Evolutionary conservation across 2,329 filamentous ascomycete species (phyloP).

Genomic region (Fusarium coicis): DNA sequence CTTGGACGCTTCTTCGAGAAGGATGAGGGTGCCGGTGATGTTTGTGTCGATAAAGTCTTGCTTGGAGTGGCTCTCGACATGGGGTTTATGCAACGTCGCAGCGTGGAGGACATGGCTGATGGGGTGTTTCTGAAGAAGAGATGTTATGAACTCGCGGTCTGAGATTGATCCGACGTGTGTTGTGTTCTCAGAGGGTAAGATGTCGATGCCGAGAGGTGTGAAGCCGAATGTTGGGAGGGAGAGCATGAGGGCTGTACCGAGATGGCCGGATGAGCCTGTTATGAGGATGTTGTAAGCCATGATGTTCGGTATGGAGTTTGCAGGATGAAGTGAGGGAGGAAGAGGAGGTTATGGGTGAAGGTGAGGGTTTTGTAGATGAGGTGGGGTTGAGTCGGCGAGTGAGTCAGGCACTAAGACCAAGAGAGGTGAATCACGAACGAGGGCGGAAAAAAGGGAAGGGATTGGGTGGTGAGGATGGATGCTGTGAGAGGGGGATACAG

Average conservation of each 20-base stretch:
- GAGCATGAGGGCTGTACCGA: slow-evolving; percentile 59
- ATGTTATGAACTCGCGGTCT: slow-evolving; percentile 49
- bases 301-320: no score
- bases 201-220: slow-evolving; percentile 57
- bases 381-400: slow-evolving; percentile 28
- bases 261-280: slow-evolving; percentile 59
- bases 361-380: slow-evolving; percentile 25
- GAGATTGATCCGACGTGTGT: slow-evolving; percentile 51
- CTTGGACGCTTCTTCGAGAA: slow-evolving; percentile 54
- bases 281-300: slow-evolving; percentile 53
- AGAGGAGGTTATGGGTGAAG: not conserved
- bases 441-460: not conserved
- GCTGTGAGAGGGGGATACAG: slow-evolving; percentile 15
- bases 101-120: slow-evolving; percentile 58
- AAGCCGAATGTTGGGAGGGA: slow-evolving; percentile 53
- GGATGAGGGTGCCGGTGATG: slow-evolving; percentile 55
- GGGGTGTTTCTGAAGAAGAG: slow-evolving; percentile 46
- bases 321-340: not conserved
- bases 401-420: slow-evolving; percentile 24
- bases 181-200: slow-evolving; percentile 52
- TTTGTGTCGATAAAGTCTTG: slow-evolving; percentile 58
- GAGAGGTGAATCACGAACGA: not conserved
- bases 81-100: slow-evolving; percentile 60
- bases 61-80: slow-evolving; percentile 57
- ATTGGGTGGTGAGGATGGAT: not conserved